These are phyloP conservation scores for Zostera marina DNA, from an alignment of 116 monocot genomes.

Conservation along the genomic window DNA sequence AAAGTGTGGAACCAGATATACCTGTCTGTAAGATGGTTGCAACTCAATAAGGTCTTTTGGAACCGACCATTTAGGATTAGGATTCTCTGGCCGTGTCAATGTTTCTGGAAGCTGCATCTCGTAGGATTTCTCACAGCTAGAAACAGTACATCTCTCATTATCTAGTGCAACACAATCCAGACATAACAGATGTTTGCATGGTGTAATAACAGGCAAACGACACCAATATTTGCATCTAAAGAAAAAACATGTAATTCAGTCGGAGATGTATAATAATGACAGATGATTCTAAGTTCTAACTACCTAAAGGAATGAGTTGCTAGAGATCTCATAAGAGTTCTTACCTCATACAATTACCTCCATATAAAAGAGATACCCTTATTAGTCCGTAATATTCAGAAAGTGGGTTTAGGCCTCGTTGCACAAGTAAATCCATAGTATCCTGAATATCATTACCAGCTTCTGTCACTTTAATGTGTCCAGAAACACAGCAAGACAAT, in stretches of 20 bases:
- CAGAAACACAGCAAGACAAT: slow-evolving; percentile 91
- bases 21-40: slow-evolving; percentile 98
- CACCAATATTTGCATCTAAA: slow-evolving; percentile 91
- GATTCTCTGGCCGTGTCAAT: slow-evolving; percentile 88
- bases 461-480: slow-evolving; percentile 83
- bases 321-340: slow-evolving; percentile 4
- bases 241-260: background rate
- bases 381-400: slow-evolving; percentile 61
- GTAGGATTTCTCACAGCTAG: slow-evolving; percentile 69
- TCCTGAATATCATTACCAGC: slow-evolving; percentile 92
- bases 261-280: background rate
- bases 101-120: slow-evolving; percentile 94
- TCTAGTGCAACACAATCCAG: slow-evolving; percentile 79
- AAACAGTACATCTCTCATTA: slow-evolving; percentile 68
- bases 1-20: slow-evolving; percentile 1
- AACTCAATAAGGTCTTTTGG: slow-evolving; percentile 98
- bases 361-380: slow-evolving; percentile 47
- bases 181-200: slow-evolving; percentile 93
- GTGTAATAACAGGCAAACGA: slow-evolving; percentile 88
- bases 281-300: background rate
- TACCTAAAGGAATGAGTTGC: background rate
- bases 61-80: slow-evolving; percentile 97
- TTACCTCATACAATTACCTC: slow-evolving; percentile 80
- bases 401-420: slow-evolving; percentile 60
- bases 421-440: slow-evolving; percentile 80